A percentile compares a stretch with the other conserved stretches of the same genome.
Conservation (phyloP, 2,329 filamentous ascomycete species). For the Cercospora zeina region DNA sequence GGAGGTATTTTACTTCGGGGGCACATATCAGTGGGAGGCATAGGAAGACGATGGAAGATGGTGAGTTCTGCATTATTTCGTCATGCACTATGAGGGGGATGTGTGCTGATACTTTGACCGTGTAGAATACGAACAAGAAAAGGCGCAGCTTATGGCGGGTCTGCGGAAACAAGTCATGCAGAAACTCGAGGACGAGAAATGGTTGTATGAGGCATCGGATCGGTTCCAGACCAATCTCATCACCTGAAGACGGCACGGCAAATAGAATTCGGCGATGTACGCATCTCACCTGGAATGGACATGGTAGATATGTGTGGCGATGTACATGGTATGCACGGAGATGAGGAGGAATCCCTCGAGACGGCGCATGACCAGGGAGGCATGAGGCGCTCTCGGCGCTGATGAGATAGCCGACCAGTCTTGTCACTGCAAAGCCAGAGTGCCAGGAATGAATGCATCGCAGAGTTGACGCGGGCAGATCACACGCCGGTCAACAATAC, state of each 20-base stretch:
- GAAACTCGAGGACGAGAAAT: conserved; percentile 34
- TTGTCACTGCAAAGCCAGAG: background rate
- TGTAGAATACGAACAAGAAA: conserved; percentile 33
- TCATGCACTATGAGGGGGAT: background rate
- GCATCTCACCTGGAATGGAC: background rate
- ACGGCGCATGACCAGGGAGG: background rate
- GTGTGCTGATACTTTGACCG: background rate
- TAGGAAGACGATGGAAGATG: conserved; percentile 32
- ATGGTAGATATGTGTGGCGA: background rate
- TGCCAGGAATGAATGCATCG: background rate
- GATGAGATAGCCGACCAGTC: conserved; percentile 1
- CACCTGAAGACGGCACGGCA: background rate
- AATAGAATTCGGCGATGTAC: background rate
- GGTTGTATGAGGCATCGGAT: conserved; percentile 34
- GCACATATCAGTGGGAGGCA: conserved; percentile 27
- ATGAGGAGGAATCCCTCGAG: background rate
- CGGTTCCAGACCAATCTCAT: conserved; percentile 15
- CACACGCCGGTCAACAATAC: conserved; percentile 1
- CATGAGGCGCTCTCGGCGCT: conserved; percentile 1
- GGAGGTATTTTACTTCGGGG: conserved; percentile 35
- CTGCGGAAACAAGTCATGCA: conserved; percentile 32
- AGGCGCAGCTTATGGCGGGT: conserved; percentile 28
- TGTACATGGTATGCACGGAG: background rate
- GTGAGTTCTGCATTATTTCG: conserved; percentile 19
- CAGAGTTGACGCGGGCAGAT: background rate